A percentile compares a stretch with the other conserved stretches of the same genome.
These are phyloP conservation scores for Auriscalpium orientale DNA, from an alignment of 768 basidiomycete species.

Conservation along the genomic window DNA sequence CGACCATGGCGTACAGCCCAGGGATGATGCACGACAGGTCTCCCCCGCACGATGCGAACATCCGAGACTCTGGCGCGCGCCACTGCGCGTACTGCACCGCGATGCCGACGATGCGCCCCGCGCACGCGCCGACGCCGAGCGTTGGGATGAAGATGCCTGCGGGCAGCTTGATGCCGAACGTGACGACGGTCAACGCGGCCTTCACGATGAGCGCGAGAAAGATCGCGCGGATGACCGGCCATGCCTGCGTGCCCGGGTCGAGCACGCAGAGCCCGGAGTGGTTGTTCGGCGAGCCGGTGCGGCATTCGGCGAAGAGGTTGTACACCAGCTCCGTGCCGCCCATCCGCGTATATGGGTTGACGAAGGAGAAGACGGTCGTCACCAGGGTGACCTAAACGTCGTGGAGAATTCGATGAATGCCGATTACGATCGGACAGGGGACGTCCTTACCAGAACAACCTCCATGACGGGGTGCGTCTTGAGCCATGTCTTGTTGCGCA, in stretches of 20 bases:
- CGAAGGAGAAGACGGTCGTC: constrained; percentile 73
- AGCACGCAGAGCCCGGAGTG: constrained; percentile 66
- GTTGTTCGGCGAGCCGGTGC: constrained; percentile 41
- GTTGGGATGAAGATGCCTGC: constrained; percentile 98
- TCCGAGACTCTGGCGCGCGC: constrained; percentile 44
- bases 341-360: constrained; percentile 89
- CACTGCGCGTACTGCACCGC: constrained; percentile 69
- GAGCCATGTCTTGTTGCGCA: constrained; percentile 79
- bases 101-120: constrained; percentile 82
- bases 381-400: constrained; percentile 58
- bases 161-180: constrained; percentile 87
- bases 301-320: constrained; percentile 85
- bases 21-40: constrained; percentile 75
- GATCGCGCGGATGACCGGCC: constrained; percentile 58
- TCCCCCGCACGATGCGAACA: constrained; percentile 63
- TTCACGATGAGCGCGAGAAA: constrained; percentile 78
- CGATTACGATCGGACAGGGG: neutral
- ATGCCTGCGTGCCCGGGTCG: constrained; percentile 48
- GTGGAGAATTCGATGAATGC: neutral
- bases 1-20: constrained; percentile 92
- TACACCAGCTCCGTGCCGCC: constrained; percentile 94
- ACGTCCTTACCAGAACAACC: constrained; percentile 61
- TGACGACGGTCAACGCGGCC: constrained; percentile 72
- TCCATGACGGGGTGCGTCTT: constrained; percentile 74
- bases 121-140: constrained; percentile 89